Evolutionary conservation across 495 filamentous ascomycete species (phyloP), one percentile per base, ranked within the genome.

Genomic region (Neurospora discreta): DNA sequence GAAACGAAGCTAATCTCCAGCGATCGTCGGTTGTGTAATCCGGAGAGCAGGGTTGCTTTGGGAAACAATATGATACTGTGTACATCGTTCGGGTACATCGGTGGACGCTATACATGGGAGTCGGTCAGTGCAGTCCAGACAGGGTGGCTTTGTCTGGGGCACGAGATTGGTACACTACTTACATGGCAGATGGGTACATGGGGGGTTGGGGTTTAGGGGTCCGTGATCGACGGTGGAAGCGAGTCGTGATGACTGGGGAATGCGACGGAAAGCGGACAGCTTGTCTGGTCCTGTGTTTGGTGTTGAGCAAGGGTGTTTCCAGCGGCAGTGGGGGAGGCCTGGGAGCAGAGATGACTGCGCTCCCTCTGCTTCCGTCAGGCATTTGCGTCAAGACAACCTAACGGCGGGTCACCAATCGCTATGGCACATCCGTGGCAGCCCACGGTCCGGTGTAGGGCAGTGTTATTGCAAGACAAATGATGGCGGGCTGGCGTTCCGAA

Each of bases 1-100:
- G 79, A 80, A 81, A 81, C 80, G 78, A 78, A 78, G 76, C 77
- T 77, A 79, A 80, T 75, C 74, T 75, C 74, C 70, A 75, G 46
- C 74, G 75, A 75, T 77, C 74, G 73, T 43, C 69, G n/a, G 60
- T 33, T 71, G 30, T 44, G 40, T 70, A 67, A 30, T 39, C 70
- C 69, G 26, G 65, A 69, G 68, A 26, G 58, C 58, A 68, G 18
- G 68, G 36, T 41, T 67, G 44, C 39, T 74, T 41, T 39, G 18
- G 44, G 33, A 60, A 58, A 39, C 44, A 40, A 23, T 39, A 36
- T 18, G 42, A 52, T 42, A 65, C 52, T 65, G 52, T 65, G 52
- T 65, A 65, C 52, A 33, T 65, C 52, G 15, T 36, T 65, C 26
- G 52, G 52, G 52, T 33, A 65, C 52, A 65, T 36, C 26, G 33